Percentiles rank a stretch among this genome's conserved stretches.
Conservation (phyloP, 1,284 basidiomycete genomes). For the Neotropicomus parvogracilis region DNA sequence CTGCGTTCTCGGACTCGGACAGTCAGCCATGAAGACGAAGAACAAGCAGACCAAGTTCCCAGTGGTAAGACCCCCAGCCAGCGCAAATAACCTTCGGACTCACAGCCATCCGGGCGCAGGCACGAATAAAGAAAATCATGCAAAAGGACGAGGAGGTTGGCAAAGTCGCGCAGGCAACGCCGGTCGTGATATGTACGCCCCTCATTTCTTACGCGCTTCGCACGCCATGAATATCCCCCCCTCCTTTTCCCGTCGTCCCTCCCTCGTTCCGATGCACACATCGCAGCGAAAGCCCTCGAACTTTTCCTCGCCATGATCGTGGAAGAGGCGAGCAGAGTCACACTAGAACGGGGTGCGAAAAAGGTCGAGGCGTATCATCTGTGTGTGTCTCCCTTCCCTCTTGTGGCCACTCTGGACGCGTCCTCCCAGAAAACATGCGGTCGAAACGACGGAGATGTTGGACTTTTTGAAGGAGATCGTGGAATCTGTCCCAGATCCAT, state of each 20-base stretch:
- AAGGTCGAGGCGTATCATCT: constrained; percentile 94
- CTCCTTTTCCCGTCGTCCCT: background rate
- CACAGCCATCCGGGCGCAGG: constrained; percentile 44
- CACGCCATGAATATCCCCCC: constrained; percentile 13
- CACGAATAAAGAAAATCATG: constrained; percentile 99
- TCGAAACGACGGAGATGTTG: constrained; percentile 85
- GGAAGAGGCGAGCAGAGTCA: constrained; percentile 81
- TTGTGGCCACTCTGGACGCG: background rate
- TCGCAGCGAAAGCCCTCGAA: constrained; percentile 90
- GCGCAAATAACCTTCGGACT: constrained; percentile 18
- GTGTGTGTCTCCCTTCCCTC: constrained; percentile 49
- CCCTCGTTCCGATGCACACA: background rate
- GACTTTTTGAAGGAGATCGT: constrained; percentile 97
- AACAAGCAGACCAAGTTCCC: constrained; percentile 85
- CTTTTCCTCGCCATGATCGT: constrained; percentile 89
- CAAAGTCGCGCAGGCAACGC: constrained; percentile 96
- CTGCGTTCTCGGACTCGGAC: background rate
- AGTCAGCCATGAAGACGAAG: constrained; percentile 66
- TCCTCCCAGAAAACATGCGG: constrained; percentile 80
- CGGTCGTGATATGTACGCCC: constrained; percentile 91
- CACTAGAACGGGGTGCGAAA: constrained; percentile 76
- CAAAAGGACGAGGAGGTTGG: constrained; percentile 99
- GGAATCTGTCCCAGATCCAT: constrained; percentile 85
- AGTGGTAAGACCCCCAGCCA: constrained; percentile 47
- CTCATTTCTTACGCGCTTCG: constrained; percentile 12